Evolutionary conservation across 139 green algal species (phyloP).

Genomic region (Chlorella sp.): DNA sequence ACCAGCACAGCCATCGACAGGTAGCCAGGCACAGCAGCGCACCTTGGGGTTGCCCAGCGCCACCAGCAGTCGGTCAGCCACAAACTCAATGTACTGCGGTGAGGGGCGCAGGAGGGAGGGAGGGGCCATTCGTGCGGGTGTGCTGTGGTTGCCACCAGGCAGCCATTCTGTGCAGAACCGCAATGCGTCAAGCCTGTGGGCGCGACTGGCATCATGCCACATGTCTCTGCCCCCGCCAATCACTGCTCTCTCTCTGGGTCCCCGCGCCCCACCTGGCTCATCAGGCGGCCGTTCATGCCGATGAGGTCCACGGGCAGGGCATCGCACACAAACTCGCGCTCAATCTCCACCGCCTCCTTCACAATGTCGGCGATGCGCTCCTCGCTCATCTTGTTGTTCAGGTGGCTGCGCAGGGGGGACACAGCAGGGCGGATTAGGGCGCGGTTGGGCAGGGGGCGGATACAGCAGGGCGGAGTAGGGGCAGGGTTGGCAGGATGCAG

Average conservation of each 20-base stretch:
- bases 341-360: conserved; percentile 91
- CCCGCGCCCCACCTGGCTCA: conserved; percentile 48
- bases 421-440: neutral
- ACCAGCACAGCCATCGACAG: no score
- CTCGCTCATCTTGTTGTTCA: conserved; percentile 83
- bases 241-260: no score
- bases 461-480: no score
- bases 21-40: neutral
- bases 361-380: conserved; percentile 84
- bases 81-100: conserved; percentile 97
- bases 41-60: conserved; percentile 83
- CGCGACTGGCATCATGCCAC: no score
- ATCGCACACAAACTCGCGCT: conserved; percentile 96
- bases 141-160: no score
- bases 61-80: conserved; percentile 95
- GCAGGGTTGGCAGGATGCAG: no score
- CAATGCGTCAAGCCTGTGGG: no score
- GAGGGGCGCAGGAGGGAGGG: neutral
- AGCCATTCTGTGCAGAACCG: no score
- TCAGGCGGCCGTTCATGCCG: conserved; percentile 86
- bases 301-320: conserved; percentile 88
- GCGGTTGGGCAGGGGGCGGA: no score
- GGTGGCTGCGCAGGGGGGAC: conserved; percentile 59
- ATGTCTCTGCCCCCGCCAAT: no score
- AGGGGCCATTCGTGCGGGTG: no score